These are phyloP conservation scores for Xylaria polymorpha DNA, from an alignment of 2,329 filamentous ascomycete genomes.

Conservation along the genomic window DNA sequence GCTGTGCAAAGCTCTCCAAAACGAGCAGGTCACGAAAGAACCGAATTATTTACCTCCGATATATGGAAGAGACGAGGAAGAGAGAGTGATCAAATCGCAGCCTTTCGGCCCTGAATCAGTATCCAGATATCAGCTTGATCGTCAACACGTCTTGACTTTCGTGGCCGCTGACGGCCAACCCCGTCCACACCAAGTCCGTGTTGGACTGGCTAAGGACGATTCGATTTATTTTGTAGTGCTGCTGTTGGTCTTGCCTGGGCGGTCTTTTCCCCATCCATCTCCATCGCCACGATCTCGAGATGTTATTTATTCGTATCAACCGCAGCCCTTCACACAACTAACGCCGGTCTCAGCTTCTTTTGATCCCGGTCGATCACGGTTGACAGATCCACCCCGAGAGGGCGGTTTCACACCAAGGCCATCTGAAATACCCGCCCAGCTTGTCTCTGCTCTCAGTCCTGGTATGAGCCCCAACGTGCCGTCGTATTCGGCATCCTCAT, in stretches of 20 bases:
- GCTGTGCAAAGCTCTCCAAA: slow-evolving; percentile 65
- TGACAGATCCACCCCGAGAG: slow-evolving; percentile 51
- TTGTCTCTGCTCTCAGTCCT: slow-evolving; percentile 49
- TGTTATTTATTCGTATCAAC: slow-evolving; percentile 56
- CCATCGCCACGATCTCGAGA: slow-evolving; percentile 60
- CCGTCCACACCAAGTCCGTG: slow-evolving; percentile 61
- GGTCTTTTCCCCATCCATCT: slow-evolving; percentile 57
- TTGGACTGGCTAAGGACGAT: slow-evolving; percentile 69
- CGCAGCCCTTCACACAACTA: slow-evolving; percentile 56
- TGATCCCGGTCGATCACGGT: slow-evolving; percentile 58
- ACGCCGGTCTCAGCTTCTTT: slow-evolving; percentile 61
- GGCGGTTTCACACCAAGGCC: slow-evolving; percentile 49
- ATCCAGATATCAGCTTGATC: slow-evolving; percentile 63
- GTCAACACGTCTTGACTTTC: slow-evolving; percentile 67
- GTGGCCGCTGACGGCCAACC: slow-evolving; percentile 62
- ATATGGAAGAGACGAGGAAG: slow-evolving; percentile 65
- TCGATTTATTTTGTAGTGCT: slow-evolving; percentile 72
- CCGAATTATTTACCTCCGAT: slow-evolving; percentile 74
- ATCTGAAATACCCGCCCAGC: slow-evolving; percentile 49
- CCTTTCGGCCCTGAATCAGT: slow-evolving; percentile 66
- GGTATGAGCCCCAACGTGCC: slow-evolving; percentile 57
- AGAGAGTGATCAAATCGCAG: slow-evolving; percentile 65
- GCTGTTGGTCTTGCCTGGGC: slow-evolving; percentile 54
- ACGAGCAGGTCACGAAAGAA: slow-evolving; percentile 67
- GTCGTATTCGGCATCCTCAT: slow-evolving; percentile 60